Base-by-base conservation (phyloP, 108 stramenopile species). In the Nitzschia palea region DNA sequence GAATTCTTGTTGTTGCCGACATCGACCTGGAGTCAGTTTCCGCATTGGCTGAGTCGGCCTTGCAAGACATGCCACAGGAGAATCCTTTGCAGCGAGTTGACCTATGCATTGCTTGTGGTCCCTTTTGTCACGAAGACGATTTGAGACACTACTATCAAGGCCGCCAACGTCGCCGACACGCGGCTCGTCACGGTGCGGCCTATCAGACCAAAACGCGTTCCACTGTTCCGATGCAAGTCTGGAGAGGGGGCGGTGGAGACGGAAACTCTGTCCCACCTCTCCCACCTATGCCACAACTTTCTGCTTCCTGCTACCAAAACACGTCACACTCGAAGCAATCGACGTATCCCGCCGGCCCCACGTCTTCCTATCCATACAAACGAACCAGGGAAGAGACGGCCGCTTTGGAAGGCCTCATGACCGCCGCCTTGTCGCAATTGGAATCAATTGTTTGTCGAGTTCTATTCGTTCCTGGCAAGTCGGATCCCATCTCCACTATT, bases 401-500 rank as follows among this genome's bases (percentile, higher is more conserved):
- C 22, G 84, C 80, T 6, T 44, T 77, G 40, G 79, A 80, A 55
- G 85, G 85, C 28, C 44, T 80, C 32, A 59, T 80, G 54, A 86
- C 85, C 10, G 81, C 77, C 20, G 68, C 75, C 18, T 45, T 86
- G 32, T 74, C 80, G n/a, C 85, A 86, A 64, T 47, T 86, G 30
- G 85, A 86, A 74, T 71, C 62, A 12, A 86, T 86, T 50, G 85
- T 82, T 4, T 86, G 85, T 65, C 81, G 85, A 10, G 81, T 86
- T 6, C 54, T 75, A 5, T 82, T 51, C 27, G 47, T 73, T 29
- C 83, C 83, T n/a, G 70, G 67, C 14, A 31, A 33, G 12, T 44
- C 65, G 36, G 77, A 77, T 50, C 76, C 76, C 2, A 15, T 73
- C 28, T 68, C 71, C 2, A 73, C 59, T 45, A 50, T 63, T 47